These are phyloP conservation scores for Otatea glauca DNA, from an alignment of 176 grass and related monocot genomes.

Conservation along the genomic window DNA sequence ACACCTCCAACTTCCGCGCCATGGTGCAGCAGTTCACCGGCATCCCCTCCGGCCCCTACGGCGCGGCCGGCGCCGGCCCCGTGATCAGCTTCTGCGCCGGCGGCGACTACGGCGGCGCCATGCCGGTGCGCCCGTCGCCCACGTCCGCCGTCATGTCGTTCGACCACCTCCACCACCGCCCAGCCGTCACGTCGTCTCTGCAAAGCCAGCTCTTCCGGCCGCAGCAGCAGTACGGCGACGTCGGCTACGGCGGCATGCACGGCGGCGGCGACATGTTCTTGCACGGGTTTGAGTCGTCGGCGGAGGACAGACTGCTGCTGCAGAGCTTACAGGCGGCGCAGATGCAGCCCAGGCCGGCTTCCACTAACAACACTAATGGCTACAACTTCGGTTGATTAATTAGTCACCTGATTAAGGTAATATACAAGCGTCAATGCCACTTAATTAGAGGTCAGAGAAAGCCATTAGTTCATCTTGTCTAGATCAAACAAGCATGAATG, in stretches of 20 bases:
- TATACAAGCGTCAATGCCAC: background rate
- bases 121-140: constrained; percentile 51
- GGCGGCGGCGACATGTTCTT: constrained; percentile 38
- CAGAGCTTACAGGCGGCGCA: constrained; percentile 64
- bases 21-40: constrained; percentile 99
- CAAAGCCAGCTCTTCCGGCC: constrained; percentile 58
- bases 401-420: constrained; percentile 17
- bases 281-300: constrained; percentile 50
- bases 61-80: background rate
- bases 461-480: background rate
- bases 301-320: constrained; percentile 61
- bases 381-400: constrained; percentile 66
- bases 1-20: constrained; percentile 90
- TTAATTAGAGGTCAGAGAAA: constrained; percentile 1
- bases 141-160: constrained; percentile 64
- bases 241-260: constrained; percentile 30
- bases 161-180: constrained; percentile 43
- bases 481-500: background rate
- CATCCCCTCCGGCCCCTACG: constrained; percentile 59
- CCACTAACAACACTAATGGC: constrained; percentile 66
- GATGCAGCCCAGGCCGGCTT: constrained; percentile 58
- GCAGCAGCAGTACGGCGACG: constrained; percentile 33
- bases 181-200: constrained; percentile 24
- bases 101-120: background rate
- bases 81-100: constrained; percentile 53